phyloP scores from a whole-genome alignment of 257 asterid species.

The Solanum pennellii region DNA sequence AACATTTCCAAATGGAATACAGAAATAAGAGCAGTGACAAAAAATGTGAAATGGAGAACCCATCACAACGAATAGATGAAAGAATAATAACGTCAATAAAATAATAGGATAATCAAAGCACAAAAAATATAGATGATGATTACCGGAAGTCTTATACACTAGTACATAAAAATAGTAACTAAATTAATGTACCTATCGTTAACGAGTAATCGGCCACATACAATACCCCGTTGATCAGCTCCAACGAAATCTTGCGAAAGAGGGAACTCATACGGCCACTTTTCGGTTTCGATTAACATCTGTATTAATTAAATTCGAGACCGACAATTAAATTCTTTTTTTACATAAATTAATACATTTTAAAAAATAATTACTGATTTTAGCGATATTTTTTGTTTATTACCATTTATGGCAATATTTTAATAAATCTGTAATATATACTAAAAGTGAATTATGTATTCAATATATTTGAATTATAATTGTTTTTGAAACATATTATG shows the following conservation, averaged over 20 bases:
- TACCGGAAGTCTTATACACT: neutral
- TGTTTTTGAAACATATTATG: no score
- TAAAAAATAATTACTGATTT: no score
- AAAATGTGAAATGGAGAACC: neutral
- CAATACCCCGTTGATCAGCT: constrained; percentile 33
- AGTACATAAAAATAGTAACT: neutral
- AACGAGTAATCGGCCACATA: constrained; percentile 41
- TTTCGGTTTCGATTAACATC: constrained; percentile 39
- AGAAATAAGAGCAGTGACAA: neutral
- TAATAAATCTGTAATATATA: no score
- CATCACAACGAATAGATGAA: neutral
- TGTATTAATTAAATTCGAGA: neutral
- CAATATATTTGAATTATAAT: no score
- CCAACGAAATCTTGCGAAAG: constrained; percentile 30
- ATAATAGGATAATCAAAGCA: neutral
- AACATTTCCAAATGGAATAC: no score
- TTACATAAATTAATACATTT: no score
- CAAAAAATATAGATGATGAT: neutral
- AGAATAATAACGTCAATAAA: neutral
- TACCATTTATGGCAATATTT: no score
- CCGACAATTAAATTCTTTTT: no score
- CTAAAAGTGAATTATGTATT: no score
- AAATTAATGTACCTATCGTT: constrained; percentile 27
- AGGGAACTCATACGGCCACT: constrained; percentile 66
- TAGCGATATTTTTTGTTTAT: no score